A percentile compares a stretch with the other conserved stretches of the same genome.
Evolutionary conservation across 441 rosid genomes (phyloP).

Genomic region (Aleurites moluccanus): DNA sequence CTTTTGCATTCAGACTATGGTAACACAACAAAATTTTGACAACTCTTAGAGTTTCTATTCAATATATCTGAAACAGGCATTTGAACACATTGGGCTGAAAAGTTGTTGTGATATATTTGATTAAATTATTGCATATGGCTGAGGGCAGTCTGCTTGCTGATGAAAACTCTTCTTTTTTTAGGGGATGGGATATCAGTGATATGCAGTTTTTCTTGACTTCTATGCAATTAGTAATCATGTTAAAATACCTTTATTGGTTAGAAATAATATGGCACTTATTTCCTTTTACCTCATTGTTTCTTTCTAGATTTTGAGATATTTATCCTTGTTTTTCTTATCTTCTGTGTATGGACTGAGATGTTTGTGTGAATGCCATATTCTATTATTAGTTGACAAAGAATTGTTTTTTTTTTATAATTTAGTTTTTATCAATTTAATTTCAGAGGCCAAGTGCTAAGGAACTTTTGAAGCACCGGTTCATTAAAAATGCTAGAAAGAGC

Average conservation of each 20-base stretch:
- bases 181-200: background rate
- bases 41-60: background rate
- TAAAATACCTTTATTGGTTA: background rate
- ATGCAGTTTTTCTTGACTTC: background rate
- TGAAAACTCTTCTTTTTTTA: background rate
- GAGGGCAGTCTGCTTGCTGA: background rate
- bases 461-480: slow-evolving; percentile 88
- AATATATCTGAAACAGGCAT: background rate
- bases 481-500: slow-evolving; percentile 79
- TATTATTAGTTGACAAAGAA: slow-evolving; percentile 6
- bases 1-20: background rate
- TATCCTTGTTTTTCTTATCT: background rate
- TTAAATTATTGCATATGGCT: background rate
- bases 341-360: background rate
- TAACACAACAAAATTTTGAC: background rate
- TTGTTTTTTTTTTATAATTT: slow-evolving; percentile 13
- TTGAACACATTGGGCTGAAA: background rate
- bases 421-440: slow-evolving; percentile 32
- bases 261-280: background rate
- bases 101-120: background rate
- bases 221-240: background rate
- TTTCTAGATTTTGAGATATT: background rate
- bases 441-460: slow-evolving; percentile 98
- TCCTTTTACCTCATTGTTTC: background rate
- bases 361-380: background rate